Conservation (phyloP, 805 yeast species). For the Myxozyma vanderwaltii region DNA sequence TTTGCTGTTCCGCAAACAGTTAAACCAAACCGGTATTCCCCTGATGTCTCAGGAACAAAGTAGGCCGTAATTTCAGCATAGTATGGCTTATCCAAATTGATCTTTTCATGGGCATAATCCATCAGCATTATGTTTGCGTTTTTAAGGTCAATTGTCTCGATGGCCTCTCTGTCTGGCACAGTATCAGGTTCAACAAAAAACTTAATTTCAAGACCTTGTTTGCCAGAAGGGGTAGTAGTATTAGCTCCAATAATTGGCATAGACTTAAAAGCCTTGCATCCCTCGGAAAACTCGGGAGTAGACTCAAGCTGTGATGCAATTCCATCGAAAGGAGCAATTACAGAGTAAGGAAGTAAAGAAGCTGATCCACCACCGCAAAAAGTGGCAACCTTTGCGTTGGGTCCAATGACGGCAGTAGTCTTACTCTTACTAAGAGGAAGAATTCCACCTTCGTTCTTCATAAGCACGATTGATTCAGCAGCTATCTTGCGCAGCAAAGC, state of each 20-base stretch:
- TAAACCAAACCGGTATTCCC: slow-evolving; percentile 55
- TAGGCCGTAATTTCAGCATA: slow-evolving; percentile 51
- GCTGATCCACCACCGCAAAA: slow-evolving; percentile 32
- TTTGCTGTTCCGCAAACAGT: slow-evolving; percentile 58
- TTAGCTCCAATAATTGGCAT: slow-evolving; percentile 12
- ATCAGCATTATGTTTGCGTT: slow-evolving; percentile 9
- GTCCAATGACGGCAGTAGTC: slow-evolving; percentile 58
- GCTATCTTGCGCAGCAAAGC: slow-evolving; percentile 50
- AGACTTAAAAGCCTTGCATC: slow-evolving; percentile 11
- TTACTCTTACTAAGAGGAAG: slow-evolving; percentile 53
- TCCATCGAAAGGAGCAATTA: slow-evolving; percentile 28
- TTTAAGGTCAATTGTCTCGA: slow-evolving; percentile 8
- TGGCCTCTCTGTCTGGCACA: neutral
- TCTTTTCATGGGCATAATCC: slow-evolving; percentile 16
- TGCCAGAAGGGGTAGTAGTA: slow-evolving; percentile 10
- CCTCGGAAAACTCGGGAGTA: slow-evolving; percentile 8
- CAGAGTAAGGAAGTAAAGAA: slow-evolving; percentile 17
- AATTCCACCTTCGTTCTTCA: slow-evolving; percentile 54
- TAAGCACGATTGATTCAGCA: slow-evolving; percentile 56
- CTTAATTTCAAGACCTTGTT: slow-evolving; percentile 7
- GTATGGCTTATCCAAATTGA: slow-evolving; percentile 35
- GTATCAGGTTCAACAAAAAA: neutral
- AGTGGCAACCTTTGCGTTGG: slow-evolving; percentile 38
- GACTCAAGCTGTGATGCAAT: slow-evolving; percentile 10
- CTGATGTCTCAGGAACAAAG: slow-evolving; percentile 52